Evolutionary conservation across 2,329 filamentous ascomycete species (phyloP).

Genomic region (Trichoderma aggressivum): DNA sequence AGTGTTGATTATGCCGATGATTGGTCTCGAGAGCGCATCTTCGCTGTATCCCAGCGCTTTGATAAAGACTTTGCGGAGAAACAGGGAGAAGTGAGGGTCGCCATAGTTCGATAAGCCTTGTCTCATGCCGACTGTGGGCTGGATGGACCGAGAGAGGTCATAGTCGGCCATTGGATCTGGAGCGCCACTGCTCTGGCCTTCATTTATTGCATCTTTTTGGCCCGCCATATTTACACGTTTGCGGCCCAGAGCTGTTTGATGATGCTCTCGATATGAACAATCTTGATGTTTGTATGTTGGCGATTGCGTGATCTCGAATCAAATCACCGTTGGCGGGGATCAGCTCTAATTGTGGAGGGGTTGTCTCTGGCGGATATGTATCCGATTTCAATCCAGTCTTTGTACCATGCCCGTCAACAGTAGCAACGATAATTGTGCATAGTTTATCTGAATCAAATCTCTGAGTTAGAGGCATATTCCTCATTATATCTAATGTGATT

Average conservation of each 20-base stretch:
- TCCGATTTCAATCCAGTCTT: background rate
- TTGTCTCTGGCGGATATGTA: background rate
- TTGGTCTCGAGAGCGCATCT: constrained; percentile 65
- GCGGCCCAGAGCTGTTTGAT: accelerated
- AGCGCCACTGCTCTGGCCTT: background rate
- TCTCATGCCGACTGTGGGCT: constrained; percentile 51
- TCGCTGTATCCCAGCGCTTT: constrained; percentile 73
- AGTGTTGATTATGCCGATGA: constrained; percentile 73
- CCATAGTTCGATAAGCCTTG: constrained; percentile 67
- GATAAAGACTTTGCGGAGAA: constrained; percentile 73
- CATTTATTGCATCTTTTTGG: background rate
- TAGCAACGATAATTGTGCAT: background rate
- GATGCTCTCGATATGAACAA: too few species aligned
- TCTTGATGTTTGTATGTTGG: background rate
- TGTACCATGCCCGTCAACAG: background rate
- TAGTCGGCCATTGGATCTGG: constrained; percentile 48
- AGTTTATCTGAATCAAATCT: too few species aligned
- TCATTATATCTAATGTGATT: background rate
- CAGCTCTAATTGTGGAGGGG: background rate
- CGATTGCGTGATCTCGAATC: background rate
- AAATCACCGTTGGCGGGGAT: background rate
- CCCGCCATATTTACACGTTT: background rate
- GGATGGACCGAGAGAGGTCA: constrained; percentile 54
- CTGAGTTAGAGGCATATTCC: too few species aligned
- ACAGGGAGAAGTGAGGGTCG: constrained; percentile 71